Percentiles rank a stretch among this genome's conserved stretches.
Evolutionary conservation across 2,329 filamentous ascomycete species (phyloP).

Genomic region (Talaromyces albobiverticillius): DNA sequence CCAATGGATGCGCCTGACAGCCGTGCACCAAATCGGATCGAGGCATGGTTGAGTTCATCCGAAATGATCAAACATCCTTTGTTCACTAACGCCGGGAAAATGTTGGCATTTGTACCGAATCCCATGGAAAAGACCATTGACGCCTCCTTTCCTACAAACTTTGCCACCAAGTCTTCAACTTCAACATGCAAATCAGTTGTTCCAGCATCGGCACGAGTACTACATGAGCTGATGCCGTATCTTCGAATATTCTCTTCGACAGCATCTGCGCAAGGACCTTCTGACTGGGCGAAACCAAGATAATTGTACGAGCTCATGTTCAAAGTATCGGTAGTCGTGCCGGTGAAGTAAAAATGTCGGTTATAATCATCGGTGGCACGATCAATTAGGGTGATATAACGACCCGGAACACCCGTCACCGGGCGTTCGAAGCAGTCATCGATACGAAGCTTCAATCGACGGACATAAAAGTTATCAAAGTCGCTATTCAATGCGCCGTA

Average conservation of each 20-base stretch:
- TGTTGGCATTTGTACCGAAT: conserved; percentile 90
- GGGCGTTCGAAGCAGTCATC: conserved; percentile 96
- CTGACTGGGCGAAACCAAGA: conserved; percentile 94
- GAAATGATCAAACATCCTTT: conserved; percentile 95
- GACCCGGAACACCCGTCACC: conserved; percentile 87
- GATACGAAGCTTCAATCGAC: conserved; percentile 86
- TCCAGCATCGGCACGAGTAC: conserved; percentile 77
- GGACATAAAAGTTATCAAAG: conserved; percentile 98
- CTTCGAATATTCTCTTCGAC: conserved; percentile 82
- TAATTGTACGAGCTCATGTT: conserved; percentile 99
- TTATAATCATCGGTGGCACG: conserved; percentile 91
- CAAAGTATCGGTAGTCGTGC: conserved; percentile 87
- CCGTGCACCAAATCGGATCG: conserved; percentile 91
- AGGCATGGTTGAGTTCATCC: conserved; percentile 96
- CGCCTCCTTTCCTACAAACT: conserved; percentile 89
- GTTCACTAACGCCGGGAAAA: conserved; percentile 86
- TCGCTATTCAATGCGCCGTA: conserved; percentile 96
- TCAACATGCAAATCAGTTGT: conserved; percentile 85
- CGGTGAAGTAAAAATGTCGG: conserved; percentile 80
- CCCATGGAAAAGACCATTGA: conserved; percentile 99
- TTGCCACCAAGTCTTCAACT: conserved; percentile 83
- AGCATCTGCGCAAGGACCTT: conserved; percentile 91
- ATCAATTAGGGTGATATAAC: conserved; percentile 90
- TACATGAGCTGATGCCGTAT: conserved; percentile 79
- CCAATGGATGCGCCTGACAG: conserved; percentile 91